A percentile compares a stretch with the other conserved stretches of the same genome.
Conservation (phyloP, 441 rosid genomes). For the Pelargonium exstipulatum region DNA sequence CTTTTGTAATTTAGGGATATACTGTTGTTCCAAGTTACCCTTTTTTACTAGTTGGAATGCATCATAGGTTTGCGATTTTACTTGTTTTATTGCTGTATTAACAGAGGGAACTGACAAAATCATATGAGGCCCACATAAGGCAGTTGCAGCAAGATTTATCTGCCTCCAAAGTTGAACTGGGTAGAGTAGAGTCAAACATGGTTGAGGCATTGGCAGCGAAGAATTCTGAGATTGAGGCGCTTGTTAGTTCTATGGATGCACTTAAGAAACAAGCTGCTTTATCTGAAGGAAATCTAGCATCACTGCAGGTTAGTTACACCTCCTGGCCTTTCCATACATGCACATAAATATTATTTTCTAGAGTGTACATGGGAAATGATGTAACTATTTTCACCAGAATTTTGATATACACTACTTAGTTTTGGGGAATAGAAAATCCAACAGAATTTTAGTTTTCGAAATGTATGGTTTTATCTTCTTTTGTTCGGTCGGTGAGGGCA, state of each 20-base stretch:
- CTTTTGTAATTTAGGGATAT: slow-evolving; percentile 17
- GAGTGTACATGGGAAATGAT: not conserved
- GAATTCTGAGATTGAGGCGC: slow-evolving; percentile 85
- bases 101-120: slow-evolving; percentile 93
- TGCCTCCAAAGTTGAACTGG: slow-evolving; percentile 61
- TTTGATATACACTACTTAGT: not conserved
- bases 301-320: slow-evolving; percentile 63
- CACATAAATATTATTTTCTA: not conserved
- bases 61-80: slow-evolving; percentile 21
- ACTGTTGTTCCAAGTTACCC: slow-evolving; percentile 7
- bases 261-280: slow-evolving; percentile 78
- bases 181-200: slow-evolving; percentile 78
- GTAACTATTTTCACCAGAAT: not conserved
- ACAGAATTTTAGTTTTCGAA: not conserved
- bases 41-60: slow-evolving; percentile 16
- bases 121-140: slow-evolving; percentile 74
- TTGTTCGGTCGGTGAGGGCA: not conserved
- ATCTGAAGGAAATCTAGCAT: slow-evolving; percentile 81
- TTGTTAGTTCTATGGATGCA: slow-evolving; percentile 65
- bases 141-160: slow-evolving; percentile 83
- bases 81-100: slow-evolving; percentile 24
- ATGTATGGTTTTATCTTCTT: not conserved
- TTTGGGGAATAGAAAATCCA: not conserved
- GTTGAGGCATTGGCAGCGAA: slow-evolving; percentile 82
- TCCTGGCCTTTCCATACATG: not conserved